Percentiles rank a stretch among this genome's conserved stretches.
phyloP scores from a whole-genome alignment of 139 green algal genomes.

The Chlorella ohadii region DNA sequence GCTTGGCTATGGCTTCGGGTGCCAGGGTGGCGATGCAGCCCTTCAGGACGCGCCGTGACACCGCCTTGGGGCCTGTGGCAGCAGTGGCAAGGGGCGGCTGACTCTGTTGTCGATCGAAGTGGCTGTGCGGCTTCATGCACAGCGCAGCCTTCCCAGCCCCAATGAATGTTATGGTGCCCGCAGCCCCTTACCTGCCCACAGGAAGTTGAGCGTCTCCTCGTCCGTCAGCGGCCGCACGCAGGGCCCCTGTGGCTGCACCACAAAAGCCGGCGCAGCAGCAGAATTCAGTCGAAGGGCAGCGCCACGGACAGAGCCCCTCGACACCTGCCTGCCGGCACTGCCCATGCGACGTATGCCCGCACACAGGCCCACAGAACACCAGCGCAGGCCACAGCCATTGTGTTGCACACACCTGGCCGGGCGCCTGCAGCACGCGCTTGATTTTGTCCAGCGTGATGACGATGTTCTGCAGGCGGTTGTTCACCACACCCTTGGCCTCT shows the following conservation, averaged over 20 bases:
- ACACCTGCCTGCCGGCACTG: no score
- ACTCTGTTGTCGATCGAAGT: no score
- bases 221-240: slow-evolving; percentile 69
- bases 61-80: slow-evolving; percentile 34
- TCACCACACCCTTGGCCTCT: slow-evolving; percentile 54
- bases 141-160: no score
- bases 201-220: slow-evolving; percentile 63
- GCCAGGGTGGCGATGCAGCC: slow-evolving; percentile 41
- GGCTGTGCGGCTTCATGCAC: no score
- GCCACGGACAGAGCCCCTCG: no score
- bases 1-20: not conserved
- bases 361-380: no score
- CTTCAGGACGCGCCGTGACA: slow-evolving; percentile 59
- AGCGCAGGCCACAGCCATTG: no score
- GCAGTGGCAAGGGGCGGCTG: no score
- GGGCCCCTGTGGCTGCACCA: slow-evolving; percentile 40
- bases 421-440: slow-evolving; percentile 66
- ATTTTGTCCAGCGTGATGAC: slow-evolving; percentile 93
- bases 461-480: slow-evolving; percentile 86
- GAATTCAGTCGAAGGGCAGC: no score
- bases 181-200: slow-evolving; percentile 65
- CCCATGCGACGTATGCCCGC: no score
- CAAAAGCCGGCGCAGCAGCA: not conserved
- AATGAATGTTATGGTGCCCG: no score
- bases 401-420: slow-evolving; percentile 27